Evolutionary conservation across 352 stramenopile genomes (phyloP), one percentile per base, ranked within the genome.

Genomic region (Thraustochytrium sp.): DNA sequence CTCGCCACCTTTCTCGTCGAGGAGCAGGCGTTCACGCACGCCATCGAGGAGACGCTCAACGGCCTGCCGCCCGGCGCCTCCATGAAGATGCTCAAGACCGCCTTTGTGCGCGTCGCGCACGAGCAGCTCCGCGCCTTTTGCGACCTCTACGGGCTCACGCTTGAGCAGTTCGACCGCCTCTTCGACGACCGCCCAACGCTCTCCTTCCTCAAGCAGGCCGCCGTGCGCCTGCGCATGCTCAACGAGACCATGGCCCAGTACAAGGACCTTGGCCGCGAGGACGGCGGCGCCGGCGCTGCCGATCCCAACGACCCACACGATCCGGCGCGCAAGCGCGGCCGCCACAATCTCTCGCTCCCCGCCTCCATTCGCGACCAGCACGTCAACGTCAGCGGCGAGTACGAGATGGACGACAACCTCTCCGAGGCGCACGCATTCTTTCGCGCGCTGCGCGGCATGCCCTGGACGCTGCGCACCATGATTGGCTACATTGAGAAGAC

Each of bases 1-100:
- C 2, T 80, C 13, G 68, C 68, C 5, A 80, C 46, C n/a, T 80
- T 80, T 80, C 31, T 80, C 4, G 53, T 80, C n/a, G 68, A 80
- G 31, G 68, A 80, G 68, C 46, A 80, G 29, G 29, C 68, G 4
- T 80, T 80, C 36, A 80, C 68, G 51, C 38, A 34, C 4, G 68
- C 68, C 21, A 80, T 80, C 26, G 38, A 44, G 46, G 29, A 80
- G 26, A 29, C 68, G 21, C 38, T 80, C 11, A 48, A 13, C 21
- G 68, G 31, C 16, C 18, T 80, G 42, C 68, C 68, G 23, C 31
- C 68, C 4, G 75, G 38, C 53, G 29, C 42, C 9, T 31, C 13
- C 46, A 80, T 80, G 68, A 80, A 80, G 36, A 29, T 18, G 53
- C 46, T 68, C 13, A 80, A 80, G 48, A 51, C 51, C n/a, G 68